Evolutionary conservation across 2,329 filamentous ascomycete genomes (phyloP).

Genomic region (Microsporum canis): DNA sequence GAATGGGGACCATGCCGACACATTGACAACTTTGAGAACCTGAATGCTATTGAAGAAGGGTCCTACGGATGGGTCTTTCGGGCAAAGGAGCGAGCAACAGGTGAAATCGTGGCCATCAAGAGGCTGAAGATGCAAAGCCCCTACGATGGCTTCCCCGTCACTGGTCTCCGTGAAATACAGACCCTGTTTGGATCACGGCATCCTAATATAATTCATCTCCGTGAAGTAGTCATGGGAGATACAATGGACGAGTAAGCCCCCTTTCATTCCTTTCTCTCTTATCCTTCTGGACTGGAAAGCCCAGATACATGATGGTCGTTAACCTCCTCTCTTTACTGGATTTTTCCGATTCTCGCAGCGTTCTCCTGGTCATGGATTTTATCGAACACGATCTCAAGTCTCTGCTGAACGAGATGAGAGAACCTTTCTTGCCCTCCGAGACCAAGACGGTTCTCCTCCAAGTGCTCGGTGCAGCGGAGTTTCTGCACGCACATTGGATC

Average conservation of each 20-base stretch:
- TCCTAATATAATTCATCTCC: slow-evolving; percentile 67
- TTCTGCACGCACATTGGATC: slow-evolving; percentile 83
- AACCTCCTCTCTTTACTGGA: slow-evolving; percentile 19
- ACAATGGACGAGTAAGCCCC: slow-evolving; percentile 44
- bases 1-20: slow-evolving; percentile 62
- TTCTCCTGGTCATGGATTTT: slow-evolving; percentile 94
- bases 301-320: slow-evolving; percentile 25
- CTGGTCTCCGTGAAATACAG: slow-evolving; percentile 85
- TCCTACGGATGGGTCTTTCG: slow-evolving; percentile 91
- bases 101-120: slow-evolving; percentile 81
- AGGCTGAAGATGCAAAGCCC: slow-evolving; percentile 76
- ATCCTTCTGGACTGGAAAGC: slow-evolving; percentile 24
- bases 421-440: slow-evolving; percentile 86
- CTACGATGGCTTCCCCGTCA: slow-evolving; percentile 79
- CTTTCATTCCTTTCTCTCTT: background rate
- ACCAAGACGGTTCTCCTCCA: slow-evolving; percentile 82
- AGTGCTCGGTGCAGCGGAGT: slow-evolving; percentile 65
- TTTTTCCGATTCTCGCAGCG: slow-evolving; percentile 41
- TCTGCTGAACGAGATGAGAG: slow-evolving; percentile 83
- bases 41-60: slow-evolving; percentile 96
- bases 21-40: slow-evolving; percentile 76
- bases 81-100: slow-evolving; percentile 61
- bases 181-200: slow-evolving; percentile 72
- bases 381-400: slow-evolving; percentile 93
- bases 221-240: slow-evolving; percentile 73